These are phyloP conservation scores for Thelephora ganbajun DNA, from an alignment of 768 basidiomycete species.

Conservation along the genomic window DNA sequence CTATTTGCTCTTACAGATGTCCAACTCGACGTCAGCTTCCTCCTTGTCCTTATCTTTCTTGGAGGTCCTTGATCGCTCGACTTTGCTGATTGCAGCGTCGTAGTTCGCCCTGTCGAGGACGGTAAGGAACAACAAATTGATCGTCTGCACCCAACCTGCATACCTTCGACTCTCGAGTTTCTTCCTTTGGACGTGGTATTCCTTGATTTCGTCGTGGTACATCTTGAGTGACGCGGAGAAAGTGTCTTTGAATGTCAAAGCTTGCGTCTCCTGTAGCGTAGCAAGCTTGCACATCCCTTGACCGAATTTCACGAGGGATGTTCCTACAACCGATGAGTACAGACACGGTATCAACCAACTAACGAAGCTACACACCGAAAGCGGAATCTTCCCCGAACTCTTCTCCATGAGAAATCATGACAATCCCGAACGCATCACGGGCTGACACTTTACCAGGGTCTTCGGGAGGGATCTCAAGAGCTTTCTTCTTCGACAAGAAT, in stretches of 20 bases:
- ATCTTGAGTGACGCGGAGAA: conserved; percentile 54
- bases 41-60: conserved; percentile 77
- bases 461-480: conserved; percentile 38
- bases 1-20: conserved; percentile 62
- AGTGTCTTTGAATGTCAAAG: conserved; percentile 56
- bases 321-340: conserved; percentile 28
- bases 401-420: conserved; percentile 79
- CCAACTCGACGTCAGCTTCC: conserved; percentile 75
- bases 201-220: conserved; percentile 65
- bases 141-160: conserved; percentile 6
- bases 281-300: conserved; percentile 80
- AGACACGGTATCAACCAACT: too few species aligned
- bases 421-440: conserved; percentile 67
- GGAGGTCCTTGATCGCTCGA: conserved; percentile 46
- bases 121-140: background rate
- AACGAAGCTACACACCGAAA: conserved; percentile 37
- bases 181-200: conserved; percentile 69
- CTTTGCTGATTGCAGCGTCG: conserved; percentile 61
- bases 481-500: conserved; percentile 62
- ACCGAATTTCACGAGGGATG: conserved; percentile 61
- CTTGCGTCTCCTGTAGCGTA: conserved; percentile 71
- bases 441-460: conserved; percentile 60
- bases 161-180: conserved; percentile 80
- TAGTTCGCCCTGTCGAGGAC: conserved; percentile 44
- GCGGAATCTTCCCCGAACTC: conserved; percentile 66